Conservation (phyloP, 2,329 filamentous ascomycete species). For the Aspergillus piperis region DNA sequence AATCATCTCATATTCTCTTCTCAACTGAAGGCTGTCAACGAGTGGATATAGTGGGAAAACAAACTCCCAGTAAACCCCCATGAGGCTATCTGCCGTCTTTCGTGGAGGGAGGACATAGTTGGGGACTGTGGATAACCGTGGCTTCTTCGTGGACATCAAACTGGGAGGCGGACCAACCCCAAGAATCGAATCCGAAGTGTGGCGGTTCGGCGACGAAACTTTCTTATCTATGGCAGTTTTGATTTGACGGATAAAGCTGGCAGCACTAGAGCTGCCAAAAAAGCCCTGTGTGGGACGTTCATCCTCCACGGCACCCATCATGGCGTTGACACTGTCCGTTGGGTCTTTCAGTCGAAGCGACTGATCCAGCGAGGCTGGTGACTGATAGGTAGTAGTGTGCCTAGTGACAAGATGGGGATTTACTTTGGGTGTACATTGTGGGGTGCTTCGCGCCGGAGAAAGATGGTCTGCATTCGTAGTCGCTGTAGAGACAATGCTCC, state of each 20-base stretch:
- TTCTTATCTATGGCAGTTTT: slow-evolving; percentile 46
- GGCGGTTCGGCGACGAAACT: slow-evolving; percentile 24
- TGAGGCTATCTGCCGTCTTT: slow-evolving; percentile 48
- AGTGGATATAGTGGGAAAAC: slow-evolving; percentile 53
- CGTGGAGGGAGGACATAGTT: slow-evolving; percentile 49
- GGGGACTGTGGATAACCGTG: slow-evolving; percentile 10
- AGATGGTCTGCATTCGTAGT: neutral
- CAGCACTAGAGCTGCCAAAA: slow-evolving; percentile 52
- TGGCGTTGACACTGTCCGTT: slow-evolving; percentile 45
- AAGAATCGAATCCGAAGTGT: slow-evolving; percentile 19
- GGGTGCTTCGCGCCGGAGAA: slow-evolving; percentile 8
- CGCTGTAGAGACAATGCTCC: neutral
- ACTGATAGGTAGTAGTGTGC: neutral
- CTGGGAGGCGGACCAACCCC: slow-evolving; percentile 18
- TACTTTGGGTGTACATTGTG: neutral
- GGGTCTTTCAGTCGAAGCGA: neutral
- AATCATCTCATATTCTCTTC: slow-evolving; percentile 43
- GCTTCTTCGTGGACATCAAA: slow-evolving; percentile 24
- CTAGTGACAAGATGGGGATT: neutral
- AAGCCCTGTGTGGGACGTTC: slow-evolving; percentile 46
- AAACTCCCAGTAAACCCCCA: slow-evolving; percentile 51
- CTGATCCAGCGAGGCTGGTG: neutral
- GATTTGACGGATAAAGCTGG: slow-evolving; percentile 51
- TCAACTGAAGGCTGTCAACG: slow-evolving; percentile 42
- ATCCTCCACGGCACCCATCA: slow-evolving; percentile 50